Conservation (phyloP, 805 yeast genomes). For the Yamadazyma endophytica region DNA sequence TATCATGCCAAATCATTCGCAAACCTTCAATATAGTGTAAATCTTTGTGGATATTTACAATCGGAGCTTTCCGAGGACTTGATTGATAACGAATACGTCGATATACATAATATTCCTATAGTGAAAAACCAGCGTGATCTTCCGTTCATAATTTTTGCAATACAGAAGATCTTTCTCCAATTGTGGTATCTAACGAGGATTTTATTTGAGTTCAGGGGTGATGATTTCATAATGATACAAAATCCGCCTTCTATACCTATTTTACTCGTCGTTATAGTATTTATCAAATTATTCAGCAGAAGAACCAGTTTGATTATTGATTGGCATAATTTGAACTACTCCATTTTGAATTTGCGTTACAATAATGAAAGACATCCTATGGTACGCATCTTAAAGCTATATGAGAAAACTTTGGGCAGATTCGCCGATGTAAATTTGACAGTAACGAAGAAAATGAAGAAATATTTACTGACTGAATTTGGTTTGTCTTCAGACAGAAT, state of each 20-base stretch:
- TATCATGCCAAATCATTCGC: slow-evolving; percentile 83
- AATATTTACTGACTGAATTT: slow-evolving; percentile 54
- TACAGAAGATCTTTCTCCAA: slow-evolving; percentile 58
- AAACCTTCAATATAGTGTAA: slow-evolving; percentile 67
- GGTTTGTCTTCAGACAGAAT: slow-evolving; percentile 44
- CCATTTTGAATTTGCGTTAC: slow-evolving; percentile 69
- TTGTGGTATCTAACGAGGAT: slow-evolving; percentile 41
- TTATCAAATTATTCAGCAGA: slow-evolving; percentile 44
- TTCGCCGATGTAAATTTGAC: slow-evolving; percentile 71
- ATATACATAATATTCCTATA: slow-evolving; percentile 44
- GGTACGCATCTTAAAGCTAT: slow-evolving; percentile 53
- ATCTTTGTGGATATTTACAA: slow-evolving; percentile 78
- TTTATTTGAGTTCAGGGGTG: slow-evolving; percentile 53
- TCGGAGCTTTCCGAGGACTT: slow-evolving; percentile 50
- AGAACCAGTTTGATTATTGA: slow-evolving; percentile 72
- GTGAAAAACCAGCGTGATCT: slow-evolving; percentile 33
- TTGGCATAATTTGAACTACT: slow-evolving; percentile 94
- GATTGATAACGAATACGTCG: slow-evolving; percentile 46
- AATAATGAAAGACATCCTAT: slow-evolving; percentile 52
- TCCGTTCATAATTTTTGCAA: slow-evolving; percentile 58
- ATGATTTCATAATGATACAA: slow-evolving; percentile 69
- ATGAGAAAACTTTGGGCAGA: slow-evolving; percentile 62
- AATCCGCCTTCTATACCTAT: slow-evolving; percentile 94
- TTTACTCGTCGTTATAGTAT: slow-evolving; percentile 56
- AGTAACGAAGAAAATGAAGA: slow-evolving; percentile 73